These are phyloP conservation scores for Ophiostoma pallidulum DNA, from an alignment of 2,329 filamentous ascomycete species.

Conservation along the genomic window DNA sequence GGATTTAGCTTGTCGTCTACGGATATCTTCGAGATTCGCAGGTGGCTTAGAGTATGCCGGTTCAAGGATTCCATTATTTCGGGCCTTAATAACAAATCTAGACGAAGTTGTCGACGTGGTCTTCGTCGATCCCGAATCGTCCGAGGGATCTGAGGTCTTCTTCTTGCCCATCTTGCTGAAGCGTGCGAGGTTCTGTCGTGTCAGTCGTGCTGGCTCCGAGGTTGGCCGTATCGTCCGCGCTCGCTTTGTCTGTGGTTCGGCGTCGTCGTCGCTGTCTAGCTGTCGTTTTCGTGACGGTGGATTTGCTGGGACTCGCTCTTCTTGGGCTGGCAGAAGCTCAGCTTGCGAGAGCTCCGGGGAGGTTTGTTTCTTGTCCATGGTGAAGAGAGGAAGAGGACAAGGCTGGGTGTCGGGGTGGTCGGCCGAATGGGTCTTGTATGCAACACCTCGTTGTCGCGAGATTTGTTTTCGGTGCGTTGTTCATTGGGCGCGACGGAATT, in stretches of 20 bases:
- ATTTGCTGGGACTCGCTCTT: not conserved
- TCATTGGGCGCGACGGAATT: not conserved
- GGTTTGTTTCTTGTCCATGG: conserved; percentile 6
- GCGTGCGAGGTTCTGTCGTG: conserved; percentile 6
- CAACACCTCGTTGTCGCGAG: not conserved
- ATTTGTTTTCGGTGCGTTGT: not conserved
- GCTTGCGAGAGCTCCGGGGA: conserved; percentile 6
- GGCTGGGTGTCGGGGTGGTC: not conserved
- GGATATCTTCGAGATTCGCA: conserved; percentile 13
- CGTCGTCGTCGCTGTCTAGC: not conserved
- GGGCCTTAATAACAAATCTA: conserved; percentile 10
- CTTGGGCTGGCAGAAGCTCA: not conserved
- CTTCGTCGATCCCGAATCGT: not conserved
- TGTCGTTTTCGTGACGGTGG: not conserved
- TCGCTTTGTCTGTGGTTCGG: not conserved
- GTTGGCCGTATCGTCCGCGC: too few relatives aligned
- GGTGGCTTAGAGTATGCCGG: conserved; percentile 13
- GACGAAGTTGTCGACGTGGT: conserved; percentile 9
- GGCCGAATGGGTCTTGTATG: not conserved
- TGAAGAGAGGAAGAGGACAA: conserved; percentile 3
- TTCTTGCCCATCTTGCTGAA: conserved; percentile 9
- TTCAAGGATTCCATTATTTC: conserved; percentile 15
- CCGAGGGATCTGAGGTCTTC: not conserved
- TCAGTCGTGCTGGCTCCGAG: too few relatives aligned
- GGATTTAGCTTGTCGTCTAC: conserved; percentile 6